A percentile compares a stretch with the other conserved stretches of the same genome.
Conservation (phyloP, 2,329 filamentous ascomycete species). For the Stemphylium beticola region DNA sequence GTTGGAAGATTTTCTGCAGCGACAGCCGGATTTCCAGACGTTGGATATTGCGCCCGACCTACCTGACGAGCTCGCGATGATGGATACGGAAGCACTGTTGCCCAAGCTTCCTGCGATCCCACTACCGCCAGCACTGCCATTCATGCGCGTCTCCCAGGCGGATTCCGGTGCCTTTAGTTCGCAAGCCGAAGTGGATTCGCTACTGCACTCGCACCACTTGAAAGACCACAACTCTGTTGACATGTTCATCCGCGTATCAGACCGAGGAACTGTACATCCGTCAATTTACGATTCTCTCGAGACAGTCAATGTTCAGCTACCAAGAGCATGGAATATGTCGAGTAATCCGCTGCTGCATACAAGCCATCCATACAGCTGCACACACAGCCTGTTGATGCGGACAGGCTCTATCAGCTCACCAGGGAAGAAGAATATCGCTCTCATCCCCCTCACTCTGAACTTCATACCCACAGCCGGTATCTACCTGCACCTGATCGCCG, state of each 20-base stretch:
- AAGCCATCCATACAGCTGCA: conserved; percentile 76
- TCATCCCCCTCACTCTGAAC: conserved; percentile 77
- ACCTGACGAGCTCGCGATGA: conserved; percentile 49
- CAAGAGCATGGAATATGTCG: conserved; percentile 52
- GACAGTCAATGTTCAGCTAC: conserved; percentile 70
- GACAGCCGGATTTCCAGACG: conserved; percentile 41
- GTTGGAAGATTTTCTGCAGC: conserved; percentile 50
- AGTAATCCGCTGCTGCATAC: conserved; percentile 65
- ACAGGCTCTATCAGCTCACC: conserved; percentile 38
- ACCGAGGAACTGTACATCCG: conserved; percentile 73
- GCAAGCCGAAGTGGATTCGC: conserved; percentile 49
- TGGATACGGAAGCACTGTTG: conserved; percentile 48
- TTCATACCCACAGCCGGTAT: conserved; percentile 80
- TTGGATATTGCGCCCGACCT: conserved; percentile 48
- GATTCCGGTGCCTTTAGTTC: conserved; percentile 48
- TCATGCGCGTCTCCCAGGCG: conserved; percentile 37
- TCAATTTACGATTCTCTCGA: conserved; percentile 87
- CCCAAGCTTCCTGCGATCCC: conserved; percentile 50
- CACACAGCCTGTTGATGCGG: conserved; percentile 72
- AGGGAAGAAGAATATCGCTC: conserved; percentile 44
- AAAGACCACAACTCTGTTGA: conserved; percentile 77
- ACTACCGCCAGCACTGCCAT: conserved; percentile 41
- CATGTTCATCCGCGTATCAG: conserved; percentile 76
- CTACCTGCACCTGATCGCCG: conserved; percentile 82
- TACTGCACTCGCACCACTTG: conserved; percentile 56